These are phyloP conservation scores for Tetradesmus lagerheimii DNA, from an alignment of 139 green algal species.

Conservation along the genomic window DNA sequence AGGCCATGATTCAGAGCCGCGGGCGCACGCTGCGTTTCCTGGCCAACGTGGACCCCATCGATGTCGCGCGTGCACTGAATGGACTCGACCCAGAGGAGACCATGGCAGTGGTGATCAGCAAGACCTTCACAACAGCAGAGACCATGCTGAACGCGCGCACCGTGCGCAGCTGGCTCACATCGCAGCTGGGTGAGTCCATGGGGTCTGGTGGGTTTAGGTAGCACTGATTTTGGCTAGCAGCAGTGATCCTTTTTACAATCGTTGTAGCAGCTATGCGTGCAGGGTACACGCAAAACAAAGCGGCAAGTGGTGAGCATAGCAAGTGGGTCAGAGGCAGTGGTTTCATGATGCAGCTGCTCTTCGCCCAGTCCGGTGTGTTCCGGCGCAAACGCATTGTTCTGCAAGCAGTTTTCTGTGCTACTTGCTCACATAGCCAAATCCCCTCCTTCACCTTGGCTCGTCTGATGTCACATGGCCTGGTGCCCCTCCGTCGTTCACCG, in stretches of 20 bases:
- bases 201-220: too few species aligned
- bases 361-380: not conserved
- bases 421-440: too few species aligned
- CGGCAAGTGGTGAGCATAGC: not conserved
- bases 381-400: not conserved
- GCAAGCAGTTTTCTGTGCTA: not conserved
- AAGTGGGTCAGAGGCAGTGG: not conserved
- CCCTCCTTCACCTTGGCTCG: too few species aligned
- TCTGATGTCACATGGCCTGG: too few species aligned
- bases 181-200: constrained; percentile 80
- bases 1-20: constrained; percentile 57
- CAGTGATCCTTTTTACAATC: too few species aligned
- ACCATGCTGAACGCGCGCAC: constrained; percentile 99
- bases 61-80: constrained; percentile 73
- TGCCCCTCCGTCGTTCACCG: too few species aligned
- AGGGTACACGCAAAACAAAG: too few species aligned
- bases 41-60: constrained; percentile 99
- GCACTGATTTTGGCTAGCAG: too few species aligned
- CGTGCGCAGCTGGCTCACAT: constrained; percentile 89
- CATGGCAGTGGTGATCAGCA: constrained; percentile 97
- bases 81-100: constrained; percentile 91
- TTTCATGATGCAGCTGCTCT: not conserved
- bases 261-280: too few species aligned
- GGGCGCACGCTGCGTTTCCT: constrained; percentile 94
- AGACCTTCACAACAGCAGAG: constrained; percentile 99